These are phyloP conservation scores for Hirschfeldia incana DNA, from an alignment of 345 rosid species.

Conservation along the genomic window DNA sequence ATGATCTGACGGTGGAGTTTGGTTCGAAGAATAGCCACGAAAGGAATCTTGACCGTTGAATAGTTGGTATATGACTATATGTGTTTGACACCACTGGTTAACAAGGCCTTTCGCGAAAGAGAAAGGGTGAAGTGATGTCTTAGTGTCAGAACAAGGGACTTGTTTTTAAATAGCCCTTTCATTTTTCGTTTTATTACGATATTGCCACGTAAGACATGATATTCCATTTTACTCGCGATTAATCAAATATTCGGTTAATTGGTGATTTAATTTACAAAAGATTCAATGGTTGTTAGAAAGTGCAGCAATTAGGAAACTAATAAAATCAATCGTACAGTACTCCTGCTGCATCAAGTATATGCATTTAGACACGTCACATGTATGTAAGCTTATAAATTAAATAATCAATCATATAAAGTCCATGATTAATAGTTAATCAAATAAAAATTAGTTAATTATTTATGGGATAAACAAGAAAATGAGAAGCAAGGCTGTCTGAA, in stretches of 20 bases:
- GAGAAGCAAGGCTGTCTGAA: slow-evolving; percentile 15
- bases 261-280: background rate
- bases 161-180: background rate
- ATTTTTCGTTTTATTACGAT: background rate
- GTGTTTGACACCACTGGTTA: slow-evolving; percentile 53
- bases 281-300: slow-evolving; percentile 26
- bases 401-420: background rate
- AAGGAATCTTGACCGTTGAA: slow-evolving; percentile 56
- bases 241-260: background rate
- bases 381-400: background rate
- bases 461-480: slow-evolving; percentile 6
- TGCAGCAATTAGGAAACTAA: slow-evolving; percentile 1
- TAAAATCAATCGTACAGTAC: slow-evolving; percentile 17
- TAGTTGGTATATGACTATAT: slow-evolving; percentile 21
- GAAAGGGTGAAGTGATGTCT: slow-evolving; percentile 39
- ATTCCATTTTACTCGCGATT: slow-evolving; percentile 2
- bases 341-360: slow-evolving; percentile 3
- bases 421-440: background rate
- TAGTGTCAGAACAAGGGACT: slow-evolving; percentile 30
- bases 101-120: slow-evolving; percentile 39
- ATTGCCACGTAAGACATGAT: background rate
- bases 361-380: slow-evolving; percentile 14
- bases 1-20: slow-evolving; percentile 45
- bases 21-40: slow-evolving; percentile 13
- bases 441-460: background rate